Percentiles rank a stretch among this genome's conserved stretches.
Evolutionary conservation across 1,139 yeast genomes (phyloP).

Genomic region (Geotrichum candidum): DNA sequence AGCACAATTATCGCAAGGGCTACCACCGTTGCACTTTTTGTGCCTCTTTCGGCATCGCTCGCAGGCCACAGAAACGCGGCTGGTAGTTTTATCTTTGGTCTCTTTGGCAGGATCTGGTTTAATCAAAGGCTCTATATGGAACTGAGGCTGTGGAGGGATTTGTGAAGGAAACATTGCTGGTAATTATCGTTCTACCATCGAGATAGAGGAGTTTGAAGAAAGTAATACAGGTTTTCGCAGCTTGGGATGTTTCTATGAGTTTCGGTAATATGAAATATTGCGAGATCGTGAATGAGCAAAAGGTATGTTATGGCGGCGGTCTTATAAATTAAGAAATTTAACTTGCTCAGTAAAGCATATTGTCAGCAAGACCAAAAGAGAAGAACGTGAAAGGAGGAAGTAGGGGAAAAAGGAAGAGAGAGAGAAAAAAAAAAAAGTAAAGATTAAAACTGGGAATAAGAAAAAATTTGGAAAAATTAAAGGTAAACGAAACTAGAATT

Average conservation of each 20-base stretch:
- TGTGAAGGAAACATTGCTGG: not conserved
- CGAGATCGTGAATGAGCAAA: not conserved
- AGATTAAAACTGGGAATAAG: not conserved
- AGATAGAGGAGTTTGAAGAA: not conserved
- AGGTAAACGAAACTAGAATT: not conserved
- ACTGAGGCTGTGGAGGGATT: not conserved
- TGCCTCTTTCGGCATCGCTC: slow-evolving; percentile 70
- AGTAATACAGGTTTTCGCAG: not conserved
- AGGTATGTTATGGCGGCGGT: not conserved
- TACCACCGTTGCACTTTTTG: slow-evolving; percentile 76
- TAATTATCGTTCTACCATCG: not conserved
- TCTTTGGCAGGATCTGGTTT: not conserved
- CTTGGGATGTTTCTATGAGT: not conserved
- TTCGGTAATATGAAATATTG: not conserved
- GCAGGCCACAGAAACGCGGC: slow-evolving; percentile 36
- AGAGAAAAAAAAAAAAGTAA: not conserved
- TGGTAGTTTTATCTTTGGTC: not conserved
- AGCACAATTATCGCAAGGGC: slow-evolving; percentile 64
- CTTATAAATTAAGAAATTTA: not conserved
- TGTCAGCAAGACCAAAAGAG: not conserved
- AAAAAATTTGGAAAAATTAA: not conserved
- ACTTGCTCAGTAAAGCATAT: not conserved
- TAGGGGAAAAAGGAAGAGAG: not conserved
- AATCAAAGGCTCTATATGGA: not conserved
- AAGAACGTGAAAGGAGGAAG: not conserved